Percentiles rank a stretch among this genome's conserved stretches.
These are phyloP conservation scores for Suhomyces wounanorum DNA, from an alignment of 1,139 yeast genomes.

Conservation along the genomic window DNA sequence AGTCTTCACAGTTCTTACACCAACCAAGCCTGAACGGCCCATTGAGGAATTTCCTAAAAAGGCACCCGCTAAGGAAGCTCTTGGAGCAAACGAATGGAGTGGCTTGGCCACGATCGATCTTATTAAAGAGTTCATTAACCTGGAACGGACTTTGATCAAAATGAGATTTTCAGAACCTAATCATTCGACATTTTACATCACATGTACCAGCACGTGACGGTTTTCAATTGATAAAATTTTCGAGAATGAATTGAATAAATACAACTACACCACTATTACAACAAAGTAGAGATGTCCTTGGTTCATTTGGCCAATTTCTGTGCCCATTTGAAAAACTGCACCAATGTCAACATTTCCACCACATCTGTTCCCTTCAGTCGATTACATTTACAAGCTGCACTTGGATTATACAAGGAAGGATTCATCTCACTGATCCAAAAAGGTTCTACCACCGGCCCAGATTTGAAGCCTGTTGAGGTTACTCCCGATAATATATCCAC, in stretches of 20 bases:
- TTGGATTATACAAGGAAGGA: constrained; percentile 88
- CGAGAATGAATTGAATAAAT: background rate
- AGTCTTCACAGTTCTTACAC: background rate
- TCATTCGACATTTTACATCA: background rate
- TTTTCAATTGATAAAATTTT: constrained; percentile 8
- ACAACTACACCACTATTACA: background rate
- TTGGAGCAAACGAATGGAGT: background rate
- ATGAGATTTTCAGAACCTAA: constrained; percentile 7
- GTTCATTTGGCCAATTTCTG: constrained; percentile 83
- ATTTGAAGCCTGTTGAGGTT: constrained; percentile 67
- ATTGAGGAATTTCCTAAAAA: background rate
- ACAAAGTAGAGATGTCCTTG: constrained; percentile 60
- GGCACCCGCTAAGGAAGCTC: background rate
- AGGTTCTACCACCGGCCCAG: constrained; percentile 93
- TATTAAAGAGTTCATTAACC: constrained; percentile 3
- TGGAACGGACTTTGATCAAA: background rate
- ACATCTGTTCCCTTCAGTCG: constrained; percentile 86
- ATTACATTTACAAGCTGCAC: constrained; percentile 78
- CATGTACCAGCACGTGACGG: constrained; percentile 9
- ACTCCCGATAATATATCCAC: constrained; percentile 87
- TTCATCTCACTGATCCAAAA: constrained; percentile 80
- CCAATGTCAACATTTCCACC: constrained; percentile 69
- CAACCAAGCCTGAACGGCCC: background rate
- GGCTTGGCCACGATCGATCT: constrained; percentile 2
- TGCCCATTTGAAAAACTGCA: constrained; percentile 87